Percentiles rank a stretch among this genome's conserved stretches.
phyloP scores from a whole-genome alignment of 2,329 filamentous ascomycete species.

The Pseudopithomyces chartarum region DNA sequence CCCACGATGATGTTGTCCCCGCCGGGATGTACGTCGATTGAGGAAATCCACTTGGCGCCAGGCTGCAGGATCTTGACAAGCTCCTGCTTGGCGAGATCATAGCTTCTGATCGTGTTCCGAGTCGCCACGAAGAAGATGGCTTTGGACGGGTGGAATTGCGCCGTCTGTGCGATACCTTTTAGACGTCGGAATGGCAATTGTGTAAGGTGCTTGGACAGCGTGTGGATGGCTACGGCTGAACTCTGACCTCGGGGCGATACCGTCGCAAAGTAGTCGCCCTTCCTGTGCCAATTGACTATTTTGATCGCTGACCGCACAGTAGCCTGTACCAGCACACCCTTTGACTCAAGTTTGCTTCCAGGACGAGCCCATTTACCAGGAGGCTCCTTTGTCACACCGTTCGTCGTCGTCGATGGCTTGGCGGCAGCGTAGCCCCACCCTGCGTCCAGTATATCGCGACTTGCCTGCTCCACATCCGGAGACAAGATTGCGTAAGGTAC shows the following conservation, averaged over 20 bases:
- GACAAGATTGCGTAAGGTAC: constrained; percentile 70
- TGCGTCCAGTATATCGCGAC: constrained; percentile 77
- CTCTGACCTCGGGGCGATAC: constrained; percentile 81
- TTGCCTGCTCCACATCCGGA: constrained; percentile 73
- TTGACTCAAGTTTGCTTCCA: constrained; percentile 71
- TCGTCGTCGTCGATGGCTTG: constrained; percentile 57
- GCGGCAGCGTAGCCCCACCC: constrained; percentile 93
- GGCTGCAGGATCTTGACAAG: constrained; percentile 92
- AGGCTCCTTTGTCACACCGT: constrained; percentile 70
- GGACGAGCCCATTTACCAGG: constrained; percentile 85
- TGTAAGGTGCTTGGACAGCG: constrained; percentile 89
- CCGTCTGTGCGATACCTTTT: constrained; percentile 80
- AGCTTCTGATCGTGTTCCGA: constrained; percentile 88
- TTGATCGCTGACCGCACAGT: constrained; percentile 83
- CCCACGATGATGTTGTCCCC: constrained; percentile 94
- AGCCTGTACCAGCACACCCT: constrained; percentile 78
- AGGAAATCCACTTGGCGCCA: constrained; percentile 92
- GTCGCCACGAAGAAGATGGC: constrained; percentile 97
- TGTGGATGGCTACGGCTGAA: constrained; percentile 90
- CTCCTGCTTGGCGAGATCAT: constrained; percentile 90
- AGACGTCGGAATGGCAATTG: constrained; percentile 88
- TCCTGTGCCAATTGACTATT: constrained; percentile 89
- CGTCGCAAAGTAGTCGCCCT: constrained; percentile 92
- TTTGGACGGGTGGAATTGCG: constrained; percentile 91
- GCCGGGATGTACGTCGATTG: constrained; percentile 88